Base-by-base conservation (phyloP, 1,284 basidiomycete species). In the Cutaneotrichosporon arboriforme region DNA sequence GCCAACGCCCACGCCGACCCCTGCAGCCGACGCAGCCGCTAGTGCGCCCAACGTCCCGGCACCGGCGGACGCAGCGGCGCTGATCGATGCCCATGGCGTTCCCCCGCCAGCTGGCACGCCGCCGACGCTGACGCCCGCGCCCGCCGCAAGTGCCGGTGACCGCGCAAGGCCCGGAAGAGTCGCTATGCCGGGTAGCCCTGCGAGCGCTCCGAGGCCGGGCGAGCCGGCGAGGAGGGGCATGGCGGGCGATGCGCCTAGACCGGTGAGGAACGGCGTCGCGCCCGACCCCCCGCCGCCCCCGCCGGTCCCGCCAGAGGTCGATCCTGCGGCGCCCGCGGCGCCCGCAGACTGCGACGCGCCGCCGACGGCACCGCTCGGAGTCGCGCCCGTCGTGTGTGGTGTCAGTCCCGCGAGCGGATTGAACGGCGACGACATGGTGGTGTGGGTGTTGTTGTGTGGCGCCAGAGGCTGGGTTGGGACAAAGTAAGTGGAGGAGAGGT, bases 371-470 rank as follows among this genome's bases (percentile, higher is more conserved):
- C 44, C 23, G 37, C 35, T 36, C 8, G 46, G 51, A 39, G 51
- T 48, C 20, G 12, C 37, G n/a, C n/a, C n/a, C 14, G 36, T 18
- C 36, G 14, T 38, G 39, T n/a, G 17, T 21, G 39, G n/a, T 40
- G 39, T 46, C 4, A 50, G 41, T 3, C 48, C 51, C 1, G 52
- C 26, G 10, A 59, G 54, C 17, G 58, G 58, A 35, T 59, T 59
- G 54, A 59, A 53, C 12, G 58, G 58, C 18, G 58, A 59, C 4
- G 58, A 59, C 58, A 59, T 59, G 8, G 54, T 52, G 49, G 45
- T 37, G 20, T n/a, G n/a, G n/a, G 18, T 18, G 43, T 26, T 33
- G 26, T 31, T 10, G 26, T 31, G 26, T n/a, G n/a, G n/a, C 26
- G 26, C 10, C 7, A 10, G 26, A 7, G 26, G 26, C 7, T 31